Evolutionary conservation across 148 eudicot genomes (phyloP).

Genomic region (Gaultheria prostrata): DNA sequence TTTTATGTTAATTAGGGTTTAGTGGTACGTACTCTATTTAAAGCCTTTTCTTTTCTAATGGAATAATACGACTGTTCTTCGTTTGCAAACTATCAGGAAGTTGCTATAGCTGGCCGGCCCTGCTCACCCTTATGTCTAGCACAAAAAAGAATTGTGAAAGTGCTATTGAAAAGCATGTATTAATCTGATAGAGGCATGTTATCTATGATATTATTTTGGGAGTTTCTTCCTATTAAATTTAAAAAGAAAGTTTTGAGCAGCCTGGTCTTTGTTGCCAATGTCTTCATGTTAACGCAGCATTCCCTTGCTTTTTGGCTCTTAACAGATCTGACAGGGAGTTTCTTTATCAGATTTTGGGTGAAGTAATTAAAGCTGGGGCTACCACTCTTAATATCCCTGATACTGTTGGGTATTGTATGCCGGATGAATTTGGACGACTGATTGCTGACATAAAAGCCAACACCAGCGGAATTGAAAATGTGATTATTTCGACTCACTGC

Average conservation of each 20-base stretch:
- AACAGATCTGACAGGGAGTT: constrained; percentile 88
- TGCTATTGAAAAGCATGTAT: not conserved
- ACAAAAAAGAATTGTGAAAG: not conserved
- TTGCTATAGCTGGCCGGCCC: not conserved
- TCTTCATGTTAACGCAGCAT: not conserved
- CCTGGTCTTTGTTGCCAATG: not conserved
- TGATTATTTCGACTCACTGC: constrained; percentile 87
- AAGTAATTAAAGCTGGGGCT: constrained; percentile 92
- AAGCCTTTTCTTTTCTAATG: too few species aligned
- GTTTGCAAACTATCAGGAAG: too few species aligned
- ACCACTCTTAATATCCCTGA: constrained; percentile 93
- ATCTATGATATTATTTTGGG: not conserved
- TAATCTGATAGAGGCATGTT: not conserved
- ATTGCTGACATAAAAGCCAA: constrained; percentile 88
- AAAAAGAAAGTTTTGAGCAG: not conserved
- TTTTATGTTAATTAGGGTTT: too few species aligned
- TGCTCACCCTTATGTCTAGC: not conserved
- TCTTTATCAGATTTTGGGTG: constrained; percentile 80
- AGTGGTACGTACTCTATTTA: too few species aligned
- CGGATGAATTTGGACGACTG: constrained; percentile 76
- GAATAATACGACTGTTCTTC: too few species aligned
- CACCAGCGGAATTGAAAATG: constrained; percentile 91
- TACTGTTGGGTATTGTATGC: constrained; percentile 82
- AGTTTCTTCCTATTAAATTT: constrained; percentile 4
- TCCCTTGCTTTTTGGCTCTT: constrained; percentile 11